Evolutionary conservation across 2,329 filamentous ascomycete genomes (phyloP), one percentile per base, ranked within the genome.

Genomic region (Thelonectria rubi): DNA sequence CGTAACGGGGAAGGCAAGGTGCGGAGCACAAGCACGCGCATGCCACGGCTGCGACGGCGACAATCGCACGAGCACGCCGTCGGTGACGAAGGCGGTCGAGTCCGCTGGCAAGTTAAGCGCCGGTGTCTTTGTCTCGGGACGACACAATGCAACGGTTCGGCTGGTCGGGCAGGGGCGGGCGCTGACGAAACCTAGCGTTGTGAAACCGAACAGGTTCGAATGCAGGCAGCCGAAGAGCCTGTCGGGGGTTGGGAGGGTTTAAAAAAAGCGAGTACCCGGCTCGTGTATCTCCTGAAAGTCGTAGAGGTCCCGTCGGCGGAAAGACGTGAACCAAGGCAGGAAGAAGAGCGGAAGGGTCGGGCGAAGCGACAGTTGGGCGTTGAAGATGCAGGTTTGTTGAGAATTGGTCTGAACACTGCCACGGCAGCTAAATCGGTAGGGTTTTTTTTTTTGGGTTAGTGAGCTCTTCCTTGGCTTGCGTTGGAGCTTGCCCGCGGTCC

Each of bases 321-420:
- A 55, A 43, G 17, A 20, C 45, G 42, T 39, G 47, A 52, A 32
- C 14, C 18, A 40, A 56, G 48, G 32, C 53, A 34, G 12, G 37
- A 42, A 40, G 30, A 40, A 30, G 39, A 48, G 34, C 21, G 34
- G 20, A 49, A 24, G 24, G 24, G 7, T 24, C 24, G 24, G 24
- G 24, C 7, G 24, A 24, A 7, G 24, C 24, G 24, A 4, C 7
- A 4, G 24, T 24, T 24, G 24, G 24, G 24, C 24, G 24, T 24
- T 15, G 54, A 14, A 39, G 45, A 26, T 43, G 47, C 20, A 24
- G 40, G 40, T 46, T 37, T 37, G 43, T 48, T 37, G 47, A 56
- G 52, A 30, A 51, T 48, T 61, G 47, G 43, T 42, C 45, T 46
- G 52, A 40, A n/a, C 52, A 55, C 42, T 24, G 52, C 52, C 51